Evolutionary conservation across 345 rosid species (phyloP).

Genomic region (Cardamine chenopodiifolia): DNA sequence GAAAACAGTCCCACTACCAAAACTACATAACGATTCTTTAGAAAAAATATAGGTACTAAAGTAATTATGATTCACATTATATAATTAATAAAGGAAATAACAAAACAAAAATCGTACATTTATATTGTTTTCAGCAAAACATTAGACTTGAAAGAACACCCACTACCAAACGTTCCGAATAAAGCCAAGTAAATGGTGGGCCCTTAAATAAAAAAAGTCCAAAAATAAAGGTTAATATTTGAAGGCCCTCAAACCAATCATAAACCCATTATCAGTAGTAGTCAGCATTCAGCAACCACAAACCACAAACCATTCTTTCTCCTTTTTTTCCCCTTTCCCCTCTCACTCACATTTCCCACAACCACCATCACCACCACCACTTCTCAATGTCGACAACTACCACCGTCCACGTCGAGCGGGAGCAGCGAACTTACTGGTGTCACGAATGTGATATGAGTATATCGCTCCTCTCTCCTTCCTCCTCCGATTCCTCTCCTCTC

Average conservation of each 20-base stretch:
- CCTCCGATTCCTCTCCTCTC: slow-evolving; percentile 14
- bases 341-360: slow-evolving; percentile 18
- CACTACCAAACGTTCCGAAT: slow-evolving; percentile 31
- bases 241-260: slow-evolving; percentile 37
- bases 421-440: slow-evolving; percentile 62
- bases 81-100: too few relatives aligned
- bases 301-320: slow-evolving; percentile 27
- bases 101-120: too few relatives aligned
- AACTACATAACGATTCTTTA: not conserved
- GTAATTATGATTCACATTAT: not conserved
- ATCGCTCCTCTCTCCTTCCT: slow-evolving; percentile 43
- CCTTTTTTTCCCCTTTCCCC: not conserved
- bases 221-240: too few relatives aligned
- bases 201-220: slow-evolving; percentile 3
- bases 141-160: not conserved
- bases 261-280: slow-evolving; percentile 30
- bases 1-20: not conserved
- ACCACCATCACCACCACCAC: slow-evolving; percentile 33
- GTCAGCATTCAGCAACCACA: slow-evolving; percentile 9
- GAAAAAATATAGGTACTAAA: not conserved
- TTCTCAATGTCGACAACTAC: slow-evolving; percentile 33
- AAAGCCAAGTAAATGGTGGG: slow-evolving; percentile 42
- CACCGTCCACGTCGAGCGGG: slow-evolving; percentile 25
- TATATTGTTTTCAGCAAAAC: not conserved
- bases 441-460: slow-evolving; percentile 67